These are phyloP conservation scores for Saturnispora ahearnii DNA, from an alignment of 805 yeast genomes.

Conservation along the genomic window DNA sequence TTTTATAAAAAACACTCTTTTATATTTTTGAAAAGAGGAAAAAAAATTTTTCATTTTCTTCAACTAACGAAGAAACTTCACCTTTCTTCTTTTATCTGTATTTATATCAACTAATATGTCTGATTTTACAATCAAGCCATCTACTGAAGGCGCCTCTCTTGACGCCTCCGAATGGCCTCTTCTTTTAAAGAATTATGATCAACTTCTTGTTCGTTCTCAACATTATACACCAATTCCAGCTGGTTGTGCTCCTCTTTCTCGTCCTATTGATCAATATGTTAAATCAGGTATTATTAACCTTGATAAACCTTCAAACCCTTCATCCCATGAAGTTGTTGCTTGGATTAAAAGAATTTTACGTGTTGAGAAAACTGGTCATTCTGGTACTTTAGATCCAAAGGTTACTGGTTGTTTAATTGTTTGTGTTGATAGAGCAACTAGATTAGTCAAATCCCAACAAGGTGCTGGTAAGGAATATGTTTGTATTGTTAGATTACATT, in stretches of 20 bases:
- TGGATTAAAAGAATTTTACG: constrained; percentile 96
- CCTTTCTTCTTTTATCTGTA: constrained; percentile 9
- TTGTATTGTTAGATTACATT: constrained; percentile 93
- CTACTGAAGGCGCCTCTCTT: constrained; percentile 62
- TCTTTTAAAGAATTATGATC: constrained; percentile 86
- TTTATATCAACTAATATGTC: constrained; percentile 19
- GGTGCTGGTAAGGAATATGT: constrained; percentile 99
- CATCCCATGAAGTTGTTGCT: constrained; percentile 98
- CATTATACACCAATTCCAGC: constrained; percentile 97
- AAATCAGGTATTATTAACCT: constrained; percentile 94
- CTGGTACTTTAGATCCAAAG: constrained; percentile 94
- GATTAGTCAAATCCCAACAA: constrained; percentile 96
- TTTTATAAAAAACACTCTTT: too few relatives aligned
- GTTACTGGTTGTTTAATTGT: constrained; percentile 98
- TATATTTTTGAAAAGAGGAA: not conserved
- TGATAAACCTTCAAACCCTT: constrained; percentile 97
- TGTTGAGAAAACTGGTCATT: constrained; percentile 96
- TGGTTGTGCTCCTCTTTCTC: constrained; percentile 88
- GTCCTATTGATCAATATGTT: constrained; percentile 84
- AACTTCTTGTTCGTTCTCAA: constrained; percentile 87
- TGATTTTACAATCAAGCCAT: constrained; percentile 77
- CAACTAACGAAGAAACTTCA: not conserved
- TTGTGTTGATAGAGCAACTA: constrained; percentile 95
- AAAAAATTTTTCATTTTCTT: not conserved
- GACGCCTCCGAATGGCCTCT: constrained; percentile 96